Evolutionary conservation across 2,329 filamentous ascomycete genomes (phyloP).

Genomic region (Ramularia endophylla): DNA sequence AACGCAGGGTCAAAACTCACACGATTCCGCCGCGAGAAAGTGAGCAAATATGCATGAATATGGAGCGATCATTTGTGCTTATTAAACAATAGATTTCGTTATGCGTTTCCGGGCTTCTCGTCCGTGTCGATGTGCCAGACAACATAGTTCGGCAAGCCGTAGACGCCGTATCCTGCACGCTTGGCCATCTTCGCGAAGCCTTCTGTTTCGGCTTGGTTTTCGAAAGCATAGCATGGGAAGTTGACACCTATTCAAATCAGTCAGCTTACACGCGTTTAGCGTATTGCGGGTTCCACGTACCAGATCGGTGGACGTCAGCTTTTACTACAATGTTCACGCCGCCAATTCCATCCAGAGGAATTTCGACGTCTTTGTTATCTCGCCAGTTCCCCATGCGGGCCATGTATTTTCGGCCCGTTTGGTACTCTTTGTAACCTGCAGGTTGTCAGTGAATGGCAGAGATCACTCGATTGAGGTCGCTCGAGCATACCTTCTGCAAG

Average conservation of each 20-base stretch:
- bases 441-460: conserved; percentile 4
- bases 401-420: conserved; percentile 87
- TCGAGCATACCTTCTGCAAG: conserved; percentile 69
- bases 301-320: conserved; percentile 91
- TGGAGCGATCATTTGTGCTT: too few relatives aligned
- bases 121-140: conserved; percentile 98
- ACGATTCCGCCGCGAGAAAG: too few relatives aligned
- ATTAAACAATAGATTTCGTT: conserved; percentile 8
- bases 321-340: conserved; percentile 98
- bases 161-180: conserved; percentile 84
- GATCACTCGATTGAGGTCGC: not conserved
- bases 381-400: conserved; percentile 87
- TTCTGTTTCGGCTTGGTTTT: conserved; percentile 98
- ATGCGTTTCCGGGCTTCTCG: conserved; percentile 79
- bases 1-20: too few relatives aligned
- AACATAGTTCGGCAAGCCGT: conserved; percentile 92
- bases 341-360: conserved; percentile 90
- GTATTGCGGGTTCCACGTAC: conserved; percentile 45
- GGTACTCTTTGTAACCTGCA: conserved; percentile 82
- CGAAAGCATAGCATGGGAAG: conserved; percentile 93
- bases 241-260: conserved; percentile 66
- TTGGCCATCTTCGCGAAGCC: conserved; percentile 99
- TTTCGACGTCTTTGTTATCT: conserved; percentile 84
- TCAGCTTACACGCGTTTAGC: not conserved
- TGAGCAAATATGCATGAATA: too few relatives aligned